Conservation (phyloP, 2,329 filamentous ascomycete species). For the Pseudocercospora cruenta region DNA sequence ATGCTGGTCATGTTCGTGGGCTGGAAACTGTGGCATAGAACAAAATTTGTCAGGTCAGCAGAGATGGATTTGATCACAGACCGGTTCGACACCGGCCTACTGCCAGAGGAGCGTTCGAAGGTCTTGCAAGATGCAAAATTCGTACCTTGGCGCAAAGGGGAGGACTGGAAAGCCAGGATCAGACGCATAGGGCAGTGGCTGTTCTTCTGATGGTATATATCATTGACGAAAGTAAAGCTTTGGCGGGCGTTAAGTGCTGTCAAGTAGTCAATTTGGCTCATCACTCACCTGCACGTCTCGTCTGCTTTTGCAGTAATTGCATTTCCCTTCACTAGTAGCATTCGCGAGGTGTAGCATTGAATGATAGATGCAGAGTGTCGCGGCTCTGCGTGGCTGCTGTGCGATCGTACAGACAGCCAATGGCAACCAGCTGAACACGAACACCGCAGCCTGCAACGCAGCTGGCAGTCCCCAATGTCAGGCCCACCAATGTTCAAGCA, state of each 20-base stretch:
- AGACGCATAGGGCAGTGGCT: conserved; percentile 25
- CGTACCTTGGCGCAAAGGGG: conserved; percentile 17
- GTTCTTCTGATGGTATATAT: conserved; percentile 17
- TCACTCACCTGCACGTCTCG: too few species aligned
- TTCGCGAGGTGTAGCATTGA: not conserved
- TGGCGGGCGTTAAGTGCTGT: too few species aligned
- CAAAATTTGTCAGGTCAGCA: conserved; percentile 48
- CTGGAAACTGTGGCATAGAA: conserved; percentile 59
- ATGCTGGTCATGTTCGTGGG: conserved; percentile 59
- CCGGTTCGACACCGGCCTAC: conserved; percentile 25
- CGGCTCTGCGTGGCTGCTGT: not conserved
- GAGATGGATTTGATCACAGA: conserved; percentile 54
- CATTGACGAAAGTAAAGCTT: not conserved
- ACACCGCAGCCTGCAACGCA: not conserved
- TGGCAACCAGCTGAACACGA: not conserved
- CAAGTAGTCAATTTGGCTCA: too few species aligned
- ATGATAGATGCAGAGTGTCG: not conserved
- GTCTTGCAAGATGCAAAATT: conserved; percentile 22
- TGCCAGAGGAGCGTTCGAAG: conserved; percentile 24
- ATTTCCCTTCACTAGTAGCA: too few species aligned
- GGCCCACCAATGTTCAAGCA: not conserved
- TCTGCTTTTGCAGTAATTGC: too few species aligned
- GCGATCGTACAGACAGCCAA: not conserved
- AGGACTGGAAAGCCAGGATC: conserved; percentile 19
- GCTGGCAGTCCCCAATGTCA: not conserved